These are phyloP conservation scores for Fagopyrum homotropicum DNA, from an alignment of 148 eudicot species.

Conservation along the genomic window DNA sequence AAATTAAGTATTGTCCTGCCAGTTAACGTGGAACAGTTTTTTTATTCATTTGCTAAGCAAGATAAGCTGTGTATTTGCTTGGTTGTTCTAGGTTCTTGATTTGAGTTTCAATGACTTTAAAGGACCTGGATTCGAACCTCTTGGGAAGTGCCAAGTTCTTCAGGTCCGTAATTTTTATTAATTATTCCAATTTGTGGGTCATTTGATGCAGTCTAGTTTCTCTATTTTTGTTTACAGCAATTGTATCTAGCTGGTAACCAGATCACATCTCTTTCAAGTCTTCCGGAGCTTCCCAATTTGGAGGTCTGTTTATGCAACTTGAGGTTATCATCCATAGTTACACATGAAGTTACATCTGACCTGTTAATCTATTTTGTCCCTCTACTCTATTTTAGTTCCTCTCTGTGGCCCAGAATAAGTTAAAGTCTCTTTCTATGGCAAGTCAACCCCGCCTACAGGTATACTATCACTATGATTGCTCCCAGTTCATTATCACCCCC, in stretches of 20 bases:
- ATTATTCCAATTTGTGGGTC: not conserved
- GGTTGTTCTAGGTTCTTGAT: slow-evolving; percentile 76
- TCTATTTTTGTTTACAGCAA: slow-evolving; percentile 52
- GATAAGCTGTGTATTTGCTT: slow-evolving; percentile 10
- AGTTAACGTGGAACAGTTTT: not conserved
- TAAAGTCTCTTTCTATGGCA: slow-evolving; percentile 96
- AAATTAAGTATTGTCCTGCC: not conserved
- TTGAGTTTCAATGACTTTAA: slow-evolving; percentile 94
- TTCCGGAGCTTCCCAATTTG: slow-evolving; percentile 92
- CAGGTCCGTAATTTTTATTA: slow-evolving; percentile 46
- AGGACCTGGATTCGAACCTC: slow-evolving; percentile 98
- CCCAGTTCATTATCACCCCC: not conserved
- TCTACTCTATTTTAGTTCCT: slow-evolving; percentile 53
- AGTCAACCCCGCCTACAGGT: slow-evolving; percentile 99
- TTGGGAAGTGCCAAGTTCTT: slow-evolving; percentile 72
- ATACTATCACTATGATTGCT: slow-evolving; percentile 17
- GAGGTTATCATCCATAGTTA: not conserved
- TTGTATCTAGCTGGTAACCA: slow-evolving; percentile 98
- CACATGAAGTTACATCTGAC: not conserved
- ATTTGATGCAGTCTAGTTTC: not conserved
- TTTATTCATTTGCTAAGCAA: not conserved
- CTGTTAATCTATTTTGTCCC: not conserved
- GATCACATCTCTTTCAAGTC: slow-evolving; percentile 79
- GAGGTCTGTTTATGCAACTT: slow-evolving; percentile 44
- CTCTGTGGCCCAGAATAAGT: slow-evolving; percentile 91